Base-by-base conservation (phyloP, 805 yeast species). In the Sugiyamaella americana region DNA sequence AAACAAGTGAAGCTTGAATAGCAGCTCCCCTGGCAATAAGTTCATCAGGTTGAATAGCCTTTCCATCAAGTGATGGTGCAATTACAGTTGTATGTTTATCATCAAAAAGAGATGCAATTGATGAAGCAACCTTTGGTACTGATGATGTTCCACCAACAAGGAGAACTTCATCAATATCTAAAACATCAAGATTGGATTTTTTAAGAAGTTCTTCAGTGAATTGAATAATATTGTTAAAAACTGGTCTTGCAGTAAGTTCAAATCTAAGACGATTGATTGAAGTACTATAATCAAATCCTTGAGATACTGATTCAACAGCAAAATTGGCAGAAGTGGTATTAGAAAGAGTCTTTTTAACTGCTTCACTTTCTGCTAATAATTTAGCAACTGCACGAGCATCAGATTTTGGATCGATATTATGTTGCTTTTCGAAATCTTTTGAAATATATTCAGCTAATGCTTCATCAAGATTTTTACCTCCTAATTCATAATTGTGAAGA, bases 1-100 rank as follows among this genome's bases (percentile, higher is more conserved):
- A 72, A 59, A 91, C 73, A 51, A 79, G 62, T 34, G 95, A 80
- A 43, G 96, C 98, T 75, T 93, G 98, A 64, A 91, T 76, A 53
- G 98, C 96, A 49, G 96, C 94, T 70, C 98, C 98, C 62, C 94
- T 82, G 54, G 95, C 82, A 54, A 84, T 73, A 61, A 88, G 75
- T 72, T 93, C 98, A 62, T 86, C 82, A 51, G 98, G 97, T 69
- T 86, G 79, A 51, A 81, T 64, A 48, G 93, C 85, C 69, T 87
- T 87, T 51, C 84, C 58, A 65, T 86, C 91, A 21, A 57, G 44
- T 30, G 83, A 70, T 55, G 98, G 95, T 21, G 97, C 81, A 51
- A 80, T 72, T 46, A 89, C 75, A 44, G 71, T 76, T 46, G 87
- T 81, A 41, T 82, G 65, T 44, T 56, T 55, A 65, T 84, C 93